These are phyloP conservation scores for Graphilbum ipis-grandicollis DNA, from an alignment of 2,329 filamentous ascomycete genomes.

Conservation along the genomic window DNA sequence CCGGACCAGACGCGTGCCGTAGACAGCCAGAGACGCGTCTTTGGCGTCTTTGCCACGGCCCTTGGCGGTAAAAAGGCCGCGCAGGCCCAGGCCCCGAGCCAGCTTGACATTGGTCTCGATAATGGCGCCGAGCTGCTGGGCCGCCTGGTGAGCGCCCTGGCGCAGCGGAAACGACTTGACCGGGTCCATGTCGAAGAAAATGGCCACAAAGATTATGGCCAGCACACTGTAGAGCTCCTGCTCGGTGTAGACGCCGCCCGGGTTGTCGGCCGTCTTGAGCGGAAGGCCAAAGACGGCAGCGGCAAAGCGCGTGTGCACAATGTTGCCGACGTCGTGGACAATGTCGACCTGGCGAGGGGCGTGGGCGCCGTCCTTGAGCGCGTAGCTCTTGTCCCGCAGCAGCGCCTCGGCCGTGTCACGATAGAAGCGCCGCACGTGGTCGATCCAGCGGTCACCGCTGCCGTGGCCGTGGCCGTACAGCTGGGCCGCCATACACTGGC, in stretches of 20 bases:
- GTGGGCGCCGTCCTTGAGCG: constrained; percentile 19
- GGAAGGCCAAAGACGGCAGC: constrained; percentile 47
- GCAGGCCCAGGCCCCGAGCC: constrained; percentile 21
- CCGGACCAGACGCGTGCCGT: constrained; percentile 49
- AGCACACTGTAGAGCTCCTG: constrained; percentile 45
- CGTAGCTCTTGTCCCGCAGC: constrained; percentile 46
- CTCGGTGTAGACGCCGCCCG: constrained; percentile 21
- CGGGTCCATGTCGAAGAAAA: constrained; percentile 50
- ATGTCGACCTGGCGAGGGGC: constrained; percentile 36
- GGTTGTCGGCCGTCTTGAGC: background rate
- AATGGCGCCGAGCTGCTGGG: constrained; percentile 36
- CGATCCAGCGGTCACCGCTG: too few species aligned
- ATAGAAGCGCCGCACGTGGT: constrained; percentile 50
- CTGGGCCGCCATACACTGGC: constrained; percentile 34
- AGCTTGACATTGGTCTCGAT: constrained; percentile 50
- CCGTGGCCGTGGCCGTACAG: constrained; percentile 42
- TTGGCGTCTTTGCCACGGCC: too few species aligned
- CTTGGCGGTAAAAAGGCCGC: constrained; percentile 35
- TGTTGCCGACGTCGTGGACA: constrained; percentile 50
- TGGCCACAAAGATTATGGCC: constrained; percentile 44
- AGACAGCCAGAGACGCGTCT: constrained; percentile 38
- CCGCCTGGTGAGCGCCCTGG: constrained; percentile 32
- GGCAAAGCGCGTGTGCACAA: constrained; percentile 47
- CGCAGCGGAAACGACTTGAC: constrained; percentile 48
- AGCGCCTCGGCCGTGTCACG: constrained; percentile 42